Percentiles rank a stretch among this genome's conserved stretches.
Conservation (phyloP, 2,329 filamentous ascomycete genomes). For the Epichloe bromicola region DNA sequence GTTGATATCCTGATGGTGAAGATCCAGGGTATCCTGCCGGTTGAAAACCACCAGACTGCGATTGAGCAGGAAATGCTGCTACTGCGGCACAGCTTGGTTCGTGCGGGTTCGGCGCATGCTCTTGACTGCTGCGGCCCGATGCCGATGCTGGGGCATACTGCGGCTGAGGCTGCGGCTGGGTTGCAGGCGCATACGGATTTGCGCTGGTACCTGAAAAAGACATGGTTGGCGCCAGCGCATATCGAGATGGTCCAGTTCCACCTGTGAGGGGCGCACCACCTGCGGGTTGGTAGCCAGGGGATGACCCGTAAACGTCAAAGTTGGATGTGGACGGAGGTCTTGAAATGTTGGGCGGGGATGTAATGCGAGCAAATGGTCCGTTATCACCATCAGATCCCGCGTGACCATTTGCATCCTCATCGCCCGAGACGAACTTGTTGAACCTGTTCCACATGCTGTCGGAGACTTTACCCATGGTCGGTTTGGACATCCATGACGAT, state of each 20-base stretch:
- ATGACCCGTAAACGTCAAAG: conserved; percentile 58
- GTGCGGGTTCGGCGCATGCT: conserved; percentile 19
- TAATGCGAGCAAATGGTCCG: conserved; percentile 73
- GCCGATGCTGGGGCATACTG: not conserved
- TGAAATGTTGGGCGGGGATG: conserved; percentile 61
- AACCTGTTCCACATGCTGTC: conserved; percentile 85
- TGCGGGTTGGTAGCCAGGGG: conserved; percentile 18
- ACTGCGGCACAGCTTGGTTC: conserved; percentile 18
- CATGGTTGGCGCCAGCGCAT: conserved; percentile 15
- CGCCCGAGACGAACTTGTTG: conserved; percentile 90
- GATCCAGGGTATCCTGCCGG: conserved; percentile 8
- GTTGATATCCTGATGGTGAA: conserved; percentile 14
- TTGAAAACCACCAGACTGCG: conserved; percentile 10
- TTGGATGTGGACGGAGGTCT: conserved; percentile 56
- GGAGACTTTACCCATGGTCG: conserved; percentile 91
- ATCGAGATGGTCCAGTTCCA: conserved; percentile 26
- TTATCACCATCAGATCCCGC: conserved; percentile 47
- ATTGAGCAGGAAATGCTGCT: conserved; percentile 5
- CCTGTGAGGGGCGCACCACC: conserved; percentile 21
- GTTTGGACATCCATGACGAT: conserved; percentile 84
- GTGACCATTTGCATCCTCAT: conserved; percentile 71
- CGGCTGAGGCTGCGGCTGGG: conserved; percentile 18
- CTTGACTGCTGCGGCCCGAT: not conserved
- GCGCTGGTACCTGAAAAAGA: conserved; percentile 8
- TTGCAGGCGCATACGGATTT: conserved; percentile 24